Conservation (phyloP, 352 stramenopile species). For the Nothophytophthora sp. region DNA sequence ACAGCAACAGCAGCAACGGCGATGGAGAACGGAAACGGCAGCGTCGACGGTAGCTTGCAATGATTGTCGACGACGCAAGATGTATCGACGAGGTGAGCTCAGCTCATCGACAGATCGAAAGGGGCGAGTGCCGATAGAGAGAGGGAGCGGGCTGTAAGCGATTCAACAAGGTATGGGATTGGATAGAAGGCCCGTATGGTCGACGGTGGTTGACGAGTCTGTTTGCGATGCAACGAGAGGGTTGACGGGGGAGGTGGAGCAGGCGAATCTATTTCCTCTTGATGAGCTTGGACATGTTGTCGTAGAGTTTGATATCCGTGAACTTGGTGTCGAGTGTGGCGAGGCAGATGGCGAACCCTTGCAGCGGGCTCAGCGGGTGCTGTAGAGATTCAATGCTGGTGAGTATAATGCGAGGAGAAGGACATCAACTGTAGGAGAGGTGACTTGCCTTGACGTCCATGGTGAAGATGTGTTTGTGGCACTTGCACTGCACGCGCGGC, state of each 20-base stretch:
- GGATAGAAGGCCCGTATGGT: no score
- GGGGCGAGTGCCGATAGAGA: no score
- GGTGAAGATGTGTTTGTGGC: constrained; percentile 91
- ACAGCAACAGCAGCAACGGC: constrained; percentile 19
- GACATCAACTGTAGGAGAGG: not conserved
- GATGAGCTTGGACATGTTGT: constrained; percentile 44
- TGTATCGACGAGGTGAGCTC: no score
- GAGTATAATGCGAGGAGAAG: not conserved
- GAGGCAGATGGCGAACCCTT: constrained; percentile 90
- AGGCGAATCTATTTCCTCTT: constrained; percentile 35
- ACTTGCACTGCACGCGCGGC: constrained; percentile 53
- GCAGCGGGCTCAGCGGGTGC: constrained; percentile 79
- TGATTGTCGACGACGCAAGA: no score
- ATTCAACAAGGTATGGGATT: no score
- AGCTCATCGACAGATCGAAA: no score
- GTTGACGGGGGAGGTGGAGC: constrained; percentile 8
- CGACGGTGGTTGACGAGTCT: not conserved
- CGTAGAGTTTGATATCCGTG: constrained; percentile 49
- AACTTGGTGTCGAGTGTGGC: constrained; percentile 85
- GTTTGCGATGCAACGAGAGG: no score
- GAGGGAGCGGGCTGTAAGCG: no score
- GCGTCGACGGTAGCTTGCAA: constrained; percentile 25
- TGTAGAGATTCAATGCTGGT: constrained; percentile 22
- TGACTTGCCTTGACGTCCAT: constrained; percentile 88
- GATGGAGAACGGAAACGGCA: constrained; percentile 29